Percentiles rank a stretch among this genome's conserved stretches.
Evolutionary conservation across 192 early-diverging fungal genomes (phyloP).

Genomic region (Backusella tuberculispora): DNA sequence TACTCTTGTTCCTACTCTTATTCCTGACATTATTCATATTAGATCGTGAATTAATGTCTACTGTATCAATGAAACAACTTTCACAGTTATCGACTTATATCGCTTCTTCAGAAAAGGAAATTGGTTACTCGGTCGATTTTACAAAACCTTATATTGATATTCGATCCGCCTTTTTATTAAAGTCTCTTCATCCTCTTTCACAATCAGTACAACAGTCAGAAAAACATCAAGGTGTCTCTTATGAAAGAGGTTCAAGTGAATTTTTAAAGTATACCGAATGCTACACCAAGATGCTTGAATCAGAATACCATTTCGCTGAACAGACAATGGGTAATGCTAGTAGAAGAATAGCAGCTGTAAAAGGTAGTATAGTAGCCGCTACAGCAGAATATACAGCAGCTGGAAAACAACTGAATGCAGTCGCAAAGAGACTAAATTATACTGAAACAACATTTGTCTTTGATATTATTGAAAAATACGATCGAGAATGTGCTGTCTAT

Average conservation of each 20-base stretch:
- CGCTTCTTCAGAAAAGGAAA: constrained; percentile 50
- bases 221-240: constrained; percentile 50
- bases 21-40: not conserved
- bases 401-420: constrained; percentile 56
- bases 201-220: constrained; percentile 56
- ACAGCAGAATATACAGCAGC: constrained; percentile 54
- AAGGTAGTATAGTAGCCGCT: constrained; percentile 49
- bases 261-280: constrained; percentile 64
- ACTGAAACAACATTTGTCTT: constrained; percentile 70
- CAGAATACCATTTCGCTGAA: constrained; percentile 63
- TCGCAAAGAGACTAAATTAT: constrained; percentile 54
- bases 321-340: constrained; percentile 61
- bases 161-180: constrained; percentile 64
- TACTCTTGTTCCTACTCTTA: not conserved
- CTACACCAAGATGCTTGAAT: constrained; percentile 65
- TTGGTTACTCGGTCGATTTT: constrained; percentile 54
- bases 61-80: constrained; percentile 35
- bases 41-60: constrained; percentile 25
- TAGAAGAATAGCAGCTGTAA: constrained; percentile 48
- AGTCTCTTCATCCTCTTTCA: constrained; percentile 54
- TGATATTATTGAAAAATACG: constrained; percentile 63
- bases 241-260: constrained; percentile 63
- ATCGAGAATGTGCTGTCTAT: constrained; percentile 34
- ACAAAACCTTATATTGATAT: constrained; percentile 70
- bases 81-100: constrained; percentile 55